phyloP scores from a whole-genome alignment of 2,329 filamentous ascomycete species.

The Aspergillus sp. region DNA sequence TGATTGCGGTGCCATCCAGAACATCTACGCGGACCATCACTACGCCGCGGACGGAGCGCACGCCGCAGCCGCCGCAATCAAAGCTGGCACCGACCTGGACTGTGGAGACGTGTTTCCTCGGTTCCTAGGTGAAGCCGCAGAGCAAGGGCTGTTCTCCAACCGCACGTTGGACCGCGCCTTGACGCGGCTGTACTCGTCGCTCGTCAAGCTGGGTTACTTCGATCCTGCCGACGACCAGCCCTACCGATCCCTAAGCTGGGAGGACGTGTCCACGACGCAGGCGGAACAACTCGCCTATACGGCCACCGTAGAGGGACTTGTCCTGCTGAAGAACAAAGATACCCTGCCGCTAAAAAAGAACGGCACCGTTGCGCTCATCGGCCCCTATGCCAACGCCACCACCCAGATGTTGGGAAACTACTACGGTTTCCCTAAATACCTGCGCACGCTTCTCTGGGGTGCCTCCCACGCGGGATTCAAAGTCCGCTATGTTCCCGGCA shows the following conservation, averaged over 20 bases:
- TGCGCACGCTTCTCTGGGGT: constrained; percentile 41
- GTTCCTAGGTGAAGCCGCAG: constrained; percentile 38
- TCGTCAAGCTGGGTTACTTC: constrained; percentile 52
- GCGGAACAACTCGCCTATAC: constrained; percentile 54
- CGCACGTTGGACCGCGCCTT: constrained; percentile 44
- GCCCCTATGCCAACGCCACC: constrained; percentile 56
- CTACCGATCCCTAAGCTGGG: constrained; percentile 52
- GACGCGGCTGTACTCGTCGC: constrained; percentile 45
- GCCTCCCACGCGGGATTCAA: constrained; percentile 44
- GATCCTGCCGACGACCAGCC: constrained; percentile 38
- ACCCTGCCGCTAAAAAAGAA: constrained; percentile 42
- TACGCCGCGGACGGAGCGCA: constrained; percentile 43
- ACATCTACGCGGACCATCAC: constrained; percentile 55
- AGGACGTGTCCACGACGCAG: constrained; percentile 54
- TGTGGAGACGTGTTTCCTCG: constrained; percentile 48
- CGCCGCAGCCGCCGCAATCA: constrained; percentile 47
- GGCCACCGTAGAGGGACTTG: constrained; percentile 46
- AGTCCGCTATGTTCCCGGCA: constrained; percentile 41
- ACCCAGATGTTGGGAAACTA: constrained; percentile 59
- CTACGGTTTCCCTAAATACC: constrained; percentile 47
- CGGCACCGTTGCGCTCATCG: constrained; percentile 50
- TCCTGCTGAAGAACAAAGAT: constrained; percentile 52
- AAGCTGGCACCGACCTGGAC: constrained; percentile 51
- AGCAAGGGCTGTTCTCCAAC: constrained; percentile 42
- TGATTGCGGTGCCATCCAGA: constrained; percentile 62